Evolutionary conservation across 2,329 filamentous ascomycete species (phyloP).

Genomic region (Colletotrichum viniferum): DNA sequence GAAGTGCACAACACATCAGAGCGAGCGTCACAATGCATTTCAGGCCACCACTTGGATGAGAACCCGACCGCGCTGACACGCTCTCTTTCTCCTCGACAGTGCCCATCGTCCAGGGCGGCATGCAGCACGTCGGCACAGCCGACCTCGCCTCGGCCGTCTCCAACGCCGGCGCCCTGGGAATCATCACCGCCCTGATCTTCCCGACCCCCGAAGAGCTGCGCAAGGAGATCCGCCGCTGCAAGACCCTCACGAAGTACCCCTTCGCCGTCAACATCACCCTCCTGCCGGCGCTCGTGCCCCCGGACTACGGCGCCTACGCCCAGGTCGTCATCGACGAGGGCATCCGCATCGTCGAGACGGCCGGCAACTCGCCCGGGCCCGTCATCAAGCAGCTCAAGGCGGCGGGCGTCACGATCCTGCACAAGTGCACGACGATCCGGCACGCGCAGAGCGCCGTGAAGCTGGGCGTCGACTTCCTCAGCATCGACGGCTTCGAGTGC

Average conservation of each 20-base stretch:
- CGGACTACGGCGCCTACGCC: slow-evolving; percentile 91
- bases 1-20: background rate
- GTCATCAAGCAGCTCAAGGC: slow-evolving; percentile 89
- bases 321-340: slow-evolving; percentile 94
- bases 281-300: slow-evolving; percentile 85
- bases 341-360: slow-evolving; percentile 89
- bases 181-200: slow-evolving; percentile 90
- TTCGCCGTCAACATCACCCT: slow-evolving; percentile 97
- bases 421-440: slow-evolving; percentile 97
- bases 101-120: slow-evolving; percentile 83
- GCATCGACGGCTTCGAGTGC: slow-evolving; percentile 97
- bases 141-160: slow-evolving; percentile 78
- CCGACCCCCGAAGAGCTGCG: slow-evolving; percentile 89
- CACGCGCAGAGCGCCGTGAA: slow-evolving; percentile 92
- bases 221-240: slow-evolving; percentile 89
- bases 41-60: background rate
- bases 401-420: slow-evolving; percentile 78
- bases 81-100: slow-evolving; percentile 48
- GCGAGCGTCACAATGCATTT: background rate
- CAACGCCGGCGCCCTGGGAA: slow-evolving; percentile 82
- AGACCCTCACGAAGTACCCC: slow-evolving; percentile 75
- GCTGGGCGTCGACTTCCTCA: slow-evolving; percentile 94
- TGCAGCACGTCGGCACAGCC: slow-evolving; percentile 86
- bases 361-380: slow-evolving; percentile 85
- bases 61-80: slow-evolving; percentile 6